phyloP scores from a whole-genome alignment of 2,329 filamentous ascomycete species.

The Diaporthe aspalathi region DNA sequence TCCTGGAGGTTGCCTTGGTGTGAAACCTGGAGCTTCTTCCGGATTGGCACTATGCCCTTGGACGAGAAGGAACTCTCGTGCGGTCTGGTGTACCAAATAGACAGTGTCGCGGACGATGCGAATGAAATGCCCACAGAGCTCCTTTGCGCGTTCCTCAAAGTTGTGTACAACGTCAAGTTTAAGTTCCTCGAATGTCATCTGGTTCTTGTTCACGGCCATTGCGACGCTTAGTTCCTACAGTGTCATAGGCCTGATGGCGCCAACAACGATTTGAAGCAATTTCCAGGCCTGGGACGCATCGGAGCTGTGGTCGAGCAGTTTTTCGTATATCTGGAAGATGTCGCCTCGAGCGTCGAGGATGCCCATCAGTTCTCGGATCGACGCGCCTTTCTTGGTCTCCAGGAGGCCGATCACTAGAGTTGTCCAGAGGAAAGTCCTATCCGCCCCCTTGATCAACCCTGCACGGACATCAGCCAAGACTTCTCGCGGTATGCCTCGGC shows the following conservation, averaged over 20 bases:
- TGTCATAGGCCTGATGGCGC: conserved; percentile 39
- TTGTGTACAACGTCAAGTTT: conserved; percentile 40
- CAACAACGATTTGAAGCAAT: conserved; percentile 40
- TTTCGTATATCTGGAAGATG: conserved; percentile 39
- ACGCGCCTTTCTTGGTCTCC: conserved; percentile 36
- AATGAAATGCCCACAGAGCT: conserved; percentile 40
- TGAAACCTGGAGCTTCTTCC: not conserved
- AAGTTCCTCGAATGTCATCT: conserved; percentile 36
- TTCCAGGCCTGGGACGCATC: conserved; percentile 35
- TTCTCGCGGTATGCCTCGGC: conserved; percentile 34
- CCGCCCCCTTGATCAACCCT: conserved; percentile 39
- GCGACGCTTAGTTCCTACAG: conserved; percentile 41
- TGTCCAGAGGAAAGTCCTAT: conserved; percentile 43
- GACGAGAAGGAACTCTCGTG: conserved; percentile 42
- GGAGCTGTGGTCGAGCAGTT: conserved; percentile 38
- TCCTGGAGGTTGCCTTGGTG: not conserved
- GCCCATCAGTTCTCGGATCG: conserved; percentile 36
- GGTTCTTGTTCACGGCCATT: conserved; percentile 32
- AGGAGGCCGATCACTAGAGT: conserved; percentile 41
- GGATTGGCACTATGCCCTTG: not conserved
- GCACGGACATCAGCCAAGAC: conserved; percentile 33
- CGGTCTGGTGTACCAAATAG: conserved; percentile 44
- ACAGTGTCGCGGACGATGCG: conserved; percentile 40
- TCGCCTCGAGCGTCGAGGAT: conserved; percentile 37
- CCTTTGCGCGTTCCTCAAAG: conserved; percentile 40